Evolutionary conservation across 257 asterid genomes (phyloP).

Genomic region (Solanum sparsipilum): DNA sequence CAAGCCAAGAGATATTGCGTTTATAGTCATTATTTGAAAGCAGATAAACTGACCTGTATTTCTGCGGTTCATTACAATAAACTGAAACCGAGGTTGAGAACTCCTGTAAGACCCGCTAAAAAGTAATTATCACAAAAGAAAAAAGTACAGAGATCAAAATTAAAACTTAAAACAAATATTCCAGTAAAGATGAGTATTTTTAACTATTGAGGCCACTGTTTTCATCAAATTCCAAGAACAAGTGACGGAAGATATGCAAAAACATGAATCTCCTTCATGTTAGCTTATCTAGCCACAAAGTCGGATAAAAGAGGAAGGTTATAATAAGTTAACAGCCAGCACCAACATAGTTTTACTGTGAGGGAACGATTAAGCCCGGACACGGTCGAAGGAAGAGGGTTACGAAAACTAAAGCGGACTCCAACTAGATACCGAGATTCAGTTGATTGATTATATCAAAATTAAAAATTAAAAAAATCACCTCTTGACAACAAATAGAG

Average conservation of each 20-base stretch:
- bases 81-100: constrained; percentile 77
- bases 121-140: not conserved
- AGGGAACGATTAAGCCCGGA: not conserved
- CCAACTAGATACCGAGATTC: not conserved
- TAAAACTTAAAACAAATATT: not conserved
- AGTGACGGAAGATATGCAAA: not conserved
- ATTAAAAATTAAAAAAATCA: constrained; percentile 2
- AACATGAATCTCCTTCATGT: not conserved
- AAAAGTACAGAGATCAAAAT: not conserved
- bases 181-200: not conserved
- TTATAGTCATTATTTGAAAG: not conserved
- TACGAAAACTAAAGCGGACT: not conserved
- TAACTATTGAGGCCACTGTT: not conserved
- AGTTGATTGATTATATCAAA: not conserved
- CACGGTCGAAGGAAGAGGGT: not conserved
- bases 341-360: not conserved
- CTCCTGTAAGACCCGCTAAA: constrained; percentile 43
- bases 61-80: constrained; percentile 83
- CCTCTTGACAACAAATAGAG: constrained; percentile 92
- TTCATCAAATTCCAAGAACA: not conserved
- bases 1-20: not conserved
- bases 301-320: not conserved
- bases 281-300: not conserved
- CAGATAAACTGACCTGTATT: constrained; percentile 47
- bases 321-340: not conserved